These are phyloP conservation scores for Capsicum chinense DNA, from an alignment of 257 asterid genomes.

Conservation along the genomic window DNA sequence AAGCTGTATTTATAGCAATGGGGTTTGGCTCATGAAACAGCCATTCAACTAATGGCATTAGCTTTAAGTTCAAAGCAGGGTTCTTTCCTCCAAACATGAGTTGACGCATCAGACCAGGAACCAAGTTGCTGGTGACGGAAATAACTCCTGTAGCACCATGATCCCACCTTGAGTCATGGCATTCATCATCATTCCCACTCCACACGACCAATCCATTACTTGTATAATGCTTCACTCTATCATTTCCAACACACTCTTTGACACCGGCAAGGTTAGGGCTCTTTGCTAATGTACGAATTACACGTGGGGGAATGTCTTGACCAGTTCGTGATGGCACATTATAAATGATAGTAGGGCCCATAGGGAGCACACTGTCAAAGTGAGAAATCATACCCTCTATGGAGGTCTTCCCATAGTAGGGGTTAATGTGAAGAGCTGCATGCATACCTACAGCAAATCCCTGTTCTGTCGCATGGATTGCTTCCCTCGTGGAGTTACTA, in stretches of 20 bases:
- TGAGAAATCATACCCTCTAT: conserved; percentile 75
- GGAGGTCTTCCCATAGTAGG: conserved; percentile 91
- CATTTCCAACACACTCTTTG: conserved; percentile 81
- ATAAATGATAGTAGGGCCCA: conserved; percentile 91
- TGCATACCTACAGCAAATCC: conserved; percentile 99
- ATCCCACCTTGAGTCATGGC: conserved; percentile 89
- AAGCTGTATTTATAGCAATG: conserved; percentile 74
- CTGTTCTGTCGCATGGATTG: conserved; percentile 88
- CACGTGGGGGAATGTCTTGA: conserved; percentile 78
- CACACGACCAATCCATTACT: conserved; percentile 66
- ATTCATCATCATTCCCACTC: conserved; percentile 88
- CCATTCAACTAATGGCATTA: conserved; percentile 67
- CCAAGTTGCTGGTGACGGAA: conserved; percentile 82
- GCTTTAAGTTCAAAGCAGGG: conserved; percentile 53
- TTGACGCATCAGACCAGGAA: conserved; percentile 74
- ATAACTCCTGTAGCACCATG: conserved; percentile 73
- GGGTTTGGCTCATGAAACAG: conserved; percentile 81
- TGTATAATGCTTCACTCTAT: conserved; percentile 65
- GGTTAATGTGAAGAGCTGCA: conserved; percentile 89
- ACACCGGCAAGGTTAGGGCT: conserved; percentile 81
- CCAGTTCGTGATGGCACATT: conserved; percentile 86
- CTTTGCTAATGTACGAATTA: conserved; percentile 46
- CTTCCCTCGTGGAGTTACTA: conserved; percentile 89
- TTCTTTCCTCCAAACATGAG: conserved; percentile 78
- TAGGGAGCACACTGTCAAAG: conserved; percentile 70